Percentiles rank a stretch among this genome's conserved stretches.
phyloP scores from a whole-genome alignment of 192 early-diverging fungal species.

The Backusella luteola region DNA sequence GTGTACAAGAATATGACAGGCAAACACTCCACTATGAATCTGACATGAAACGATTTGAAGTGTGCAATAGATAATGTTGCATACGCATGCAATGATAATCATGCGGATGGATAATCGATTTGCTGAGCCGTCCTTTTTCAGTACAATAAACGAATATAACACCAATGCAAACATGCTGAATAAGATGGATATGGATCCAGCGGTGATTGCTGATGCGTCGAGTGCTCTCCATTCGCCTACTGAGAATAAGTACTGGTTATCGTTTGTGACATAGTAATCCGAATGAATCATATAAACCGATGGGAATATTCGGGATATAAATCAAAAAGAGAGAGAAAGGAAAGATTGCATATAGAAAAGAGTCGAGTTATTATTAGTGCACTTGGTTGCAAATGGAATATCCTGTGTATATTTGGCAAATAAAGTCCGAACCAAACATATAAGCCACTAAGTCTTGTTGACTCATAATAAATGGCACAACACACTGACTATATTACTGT shows the following conservation, averaged over 20 bases:
- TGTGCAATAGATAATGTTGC: constrained; percentile 2
- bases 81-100: constrained; percentile 7
- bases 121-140: background rate
- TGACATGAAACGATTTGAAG: background rate
- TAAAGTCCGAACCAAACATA: background rate
- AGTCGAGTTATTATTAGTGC: no score
- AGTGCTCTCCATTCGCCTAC: background rate
- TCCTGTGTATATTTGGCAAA: background rate
- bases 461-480: background rate
- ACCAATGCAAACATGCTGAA: background rate
- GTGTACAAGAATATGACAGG: background rate
- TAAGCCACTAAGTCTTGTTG: background rate
- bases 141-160: background rate
- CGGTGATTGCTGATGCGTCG: background rate
- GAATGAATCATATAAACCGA: background rate
- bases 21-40: background rate
- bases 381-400: background rate
- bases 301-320: background rate
- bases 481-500: background rate
- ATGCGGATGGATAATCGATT: constrained; percentile 15
- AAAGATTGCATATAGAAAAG: background rate
- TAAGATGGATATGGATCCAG: background rate
- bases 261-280: background rate
- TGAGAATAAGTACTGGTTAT: background rate
- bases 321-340: background rate